Conservation (phyloP, 179 eudicot genomes). For the Silene coronaria region DNA sequence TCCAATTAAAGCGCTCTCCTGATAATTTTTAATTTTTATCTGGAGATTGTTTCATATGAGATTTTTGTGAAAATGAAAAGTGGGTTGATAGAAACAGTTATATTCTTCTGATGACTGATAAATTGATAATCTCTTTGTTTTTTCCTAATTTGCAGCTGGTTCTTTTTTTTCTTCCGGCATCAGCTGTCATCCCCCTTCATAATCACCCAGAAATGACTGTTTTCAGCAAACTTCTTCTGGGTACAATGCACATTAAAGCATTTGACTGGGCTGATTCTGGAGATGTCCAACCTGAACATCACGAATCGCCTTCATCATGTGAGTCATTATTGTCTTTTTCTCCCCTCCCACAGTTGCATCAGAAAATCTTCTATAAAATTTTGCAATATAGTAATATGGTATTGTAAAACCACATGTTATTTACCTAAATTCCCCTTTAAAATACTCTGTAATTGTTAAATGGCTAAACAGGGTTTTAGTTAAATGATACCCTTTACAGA, state of each 20-base stretch:
- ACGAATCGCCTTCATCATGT: conserved; percentile 22
- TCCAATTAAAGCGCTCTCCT: too few relatives aligned
- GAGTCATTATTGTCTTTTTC: conserved; percentile 11
- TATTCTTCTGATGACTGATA: conserved; percentile 11
- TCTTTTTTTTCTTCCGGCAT: conserved; percentile 64
- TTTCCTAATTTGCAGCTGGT: conserved; percentile 31
- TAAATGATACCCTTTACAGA: too few relatives aligned
- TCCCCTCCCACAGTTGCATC: neutral
- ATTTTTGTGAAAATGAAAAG: too few relatives aligned
- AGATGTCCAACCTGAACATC: conserved; percentile 5
- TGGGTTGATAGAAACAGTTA: neutral
- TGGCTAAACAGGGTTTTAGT: neutral
- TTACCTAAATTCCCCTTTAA: too few relatives aligned
- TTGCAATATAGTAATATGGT: too few relatives aligned
- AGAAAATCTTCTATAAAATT: neutral
- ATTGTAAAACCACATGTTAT: too few relatives aligned
- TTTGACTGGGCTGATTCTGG: conserved; percentile 50
- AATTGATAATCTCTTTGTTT: neutral
- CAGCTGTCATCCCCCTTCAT: conserved; percentile 65
- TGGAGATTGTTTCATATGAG: too few relatives aligned
- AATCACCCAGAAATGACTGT: conserved; percentile 79
- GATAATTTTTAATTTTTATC: too few relatives aligned
- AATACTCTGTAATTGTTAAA: too few relatives aligned
- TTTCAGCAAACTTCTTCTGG: conserved; percentile 63
- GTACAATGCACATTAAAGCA: conserved; percentile 56